Conservation (phyloP, 2,329 filamentous ascomycete species). For the Didymella lethalis region DNA sequence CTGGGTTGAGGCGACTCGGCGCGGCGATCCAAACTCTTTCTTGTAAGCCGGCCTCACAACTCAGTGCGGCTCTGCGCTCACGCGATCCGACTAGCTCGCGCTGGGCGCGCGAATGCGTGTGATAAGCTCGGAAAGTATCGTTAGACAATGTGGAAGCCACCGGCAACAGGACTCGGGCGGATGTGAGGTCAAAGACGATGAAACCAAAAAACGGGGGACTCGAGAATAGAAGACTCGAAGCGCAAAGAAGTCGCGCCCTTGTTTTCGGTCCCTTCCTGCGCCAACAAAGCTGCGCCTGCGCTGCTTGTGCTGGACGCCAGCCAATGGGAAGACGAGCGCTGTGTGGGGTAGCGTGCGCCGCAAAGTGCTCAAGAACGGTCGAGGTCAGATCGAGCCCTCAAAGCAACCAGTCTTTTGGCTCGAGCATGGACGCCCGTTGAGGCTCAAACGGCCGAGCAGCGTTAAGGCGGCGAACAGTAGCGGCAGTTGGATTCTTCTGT, state of each 20-base stretch:
- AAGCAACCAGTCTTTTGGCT: constrained; percentile 1
- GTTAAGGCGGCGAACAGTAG: background rate
- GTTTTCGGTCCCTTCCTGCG: constrained; percentile 18
- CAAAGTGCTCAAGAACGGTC: constrained; percentile 12
- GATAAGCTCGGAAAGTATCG: constrained; percentile 2
- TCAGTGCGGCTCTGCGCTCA: constrained; percentile 1
- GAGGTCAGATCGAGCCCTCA: constrained; percentile 17
- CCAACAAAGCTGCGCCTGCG: constrained; percentile 22
- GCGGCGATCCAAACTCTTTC: constrained; percentile 11
- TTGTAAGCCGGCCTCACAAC: constrained; percentile 5
- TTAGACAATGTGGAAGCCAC: background rate
- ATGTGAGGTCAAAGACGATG: background rate
- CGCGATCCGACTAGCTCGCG: constrained; percentile 2
- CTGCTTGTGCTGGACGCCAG: constrained; percentile 6
- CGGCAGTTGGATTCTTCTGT: background rate
- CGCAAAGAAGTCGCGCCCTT: constrained; percentile 26
- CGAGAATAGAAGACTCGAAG: constrained; percentile 19
- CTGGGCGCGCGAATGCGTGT: constrained; percentile 2
- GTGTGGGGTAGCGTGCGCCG: constrained; percentile 17
- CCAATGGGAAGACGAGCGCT: constrained; percentile 5
- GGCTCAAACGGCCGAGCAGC: background rate
- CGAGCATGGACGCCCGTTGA: background rate
- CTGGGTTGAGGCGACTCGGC: constrained; percentile 11
- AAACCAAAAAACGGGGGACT: background rate
- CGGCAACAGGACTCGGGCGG: background rate